phyloP scores from a whole-genome alignment of 1,139 yeast species.

The Schwanniomyces etchellsii region DNA sequence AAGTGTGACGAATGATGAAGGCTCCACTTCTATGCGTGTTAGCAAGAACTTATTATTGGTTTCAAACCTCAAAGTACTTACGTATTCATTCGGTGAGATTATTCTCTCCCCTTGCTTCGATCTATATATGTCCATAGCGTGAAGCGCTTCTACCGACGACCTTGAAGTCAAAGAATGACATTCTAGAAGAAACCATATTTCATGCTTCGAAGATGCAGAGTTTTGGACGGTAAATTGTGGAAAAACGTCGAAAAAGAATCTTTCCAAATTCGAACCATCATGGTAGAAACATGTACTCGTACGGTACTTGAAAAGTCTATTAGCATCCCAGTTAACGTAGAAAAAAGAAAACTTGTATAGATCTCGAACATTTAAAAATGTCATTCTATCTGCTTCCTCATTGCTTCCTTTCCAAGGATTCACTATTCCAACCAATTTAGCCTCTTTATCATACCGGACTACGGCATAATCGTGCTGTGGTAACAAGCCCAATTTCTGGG shows the following conservation, averaged over 20 bases:
- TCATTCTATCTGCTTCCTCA: slow-evolving; percentile 7
- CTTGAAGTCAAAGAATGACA: slow-evolving; percentile 13
- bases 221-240: slow-evolving; percentile 49
- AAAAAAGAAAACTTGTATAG: slow-evolving; percentile 20
- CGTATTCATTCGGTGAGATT: slow-evolving; percentile 23
- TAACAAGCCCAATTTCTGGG: slow-evolving; percentile 34
- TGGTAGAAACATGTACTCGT: slow-evolving; percentile 8
- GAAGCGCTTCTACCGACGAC: not conserved
- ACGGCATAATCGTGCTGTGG: slow-evolving; percentile 68
- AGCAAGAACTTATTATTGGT: slow-evolving; percentile 27
- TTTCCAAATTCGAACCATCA: slow-evolving; percentile 8
- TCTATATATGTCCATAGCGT: slow-evolving; percentile 22
- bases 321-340: slow-evolving; percentile 66
- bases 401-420: slow-evolving; percentile 47
- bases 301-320: slow-evolving; percentile 17
- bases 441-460: slow-evolving; percentile 7
- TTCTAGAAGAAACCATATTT: slow-evolving; percentile 50
- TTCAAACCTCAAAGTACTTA: slow-evolving; percentile 13
- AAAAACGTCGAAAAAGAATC: slow-evolving; percentile 20
- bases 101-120: slow-evolving; percentile 28
- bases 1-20: slow-evolving; percentile 19
- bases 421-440: slow-evolving; percentile 22
- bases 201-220: slow-evolving; percentile 16
- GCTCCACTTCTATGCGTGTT: slow-evolving; percentile 20
- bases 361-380: slow-evolving; percentile 32